These are phyloP conservation scores for Fusarium palustre DNA, from an alignment of 2,329 filamentous ascomycete genomes.

Conservation along the genomic window DNA sequence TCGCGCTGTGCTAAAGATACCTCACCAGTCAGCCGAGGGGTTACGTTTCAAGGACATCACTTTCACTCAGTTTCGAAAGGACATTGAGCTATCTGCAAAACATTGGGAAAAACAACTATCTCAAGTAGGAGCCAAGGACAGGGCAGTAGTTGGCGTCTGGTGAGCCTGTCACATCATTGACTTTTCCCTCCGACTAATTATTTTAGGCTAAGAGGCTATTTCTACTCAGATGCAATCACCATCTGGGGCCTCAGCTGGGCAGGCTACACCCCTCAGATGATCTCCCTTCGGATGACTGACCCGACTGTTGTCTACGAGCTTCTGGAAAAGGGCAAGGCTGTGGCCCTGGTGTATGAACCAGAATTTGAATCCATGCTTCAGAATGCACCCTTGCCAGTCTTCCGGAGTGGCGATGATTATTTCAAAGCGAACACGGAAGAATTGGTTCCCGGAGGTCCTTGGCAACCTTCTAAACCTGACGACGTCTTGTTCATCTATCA, in stretches of 20 bases:
- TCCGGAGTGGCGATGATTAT: neutral
- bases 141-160: slow-evolving; percentile 40
- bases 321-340: slow-evolving; percentile 9
- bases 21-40: neutral
- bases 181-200: neutral
- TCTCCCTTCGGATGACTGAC: slow-evolving; percentile 34
- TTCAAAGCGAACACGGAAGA: neutral
- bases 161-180: neutral
- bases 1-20: slow-evolving; percentile 27
- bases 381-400: slow-evolving; percentile 11
- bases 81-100: slow-evolving; percentile 21
- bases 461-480: neutral
- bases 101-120: slow-evolving; percentile 29
- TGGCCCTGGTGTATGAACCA: slow-evolving; percentile 28
- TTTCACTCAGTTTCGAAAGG: slow-evolving; percentile 14
- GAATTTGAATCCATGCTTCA: neutral
- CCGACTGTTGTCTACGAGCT: slow-evolving; percentile 36
- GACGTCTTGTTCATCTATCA: slow-evolving; percentile 32
- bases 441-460: neutral
- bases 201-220: slow-evolving; percentile 31
- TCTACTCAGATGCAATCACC: slow-evolving; percentile 29
- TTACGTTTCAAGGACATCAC: slow-evolving; percentile 23
- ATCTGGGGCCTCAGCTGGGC: slow-evolving; percentile 38
- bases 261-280: slow-evolving; percentile 38
- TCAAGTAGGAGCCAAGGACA: neutral